These are phyloP conservation scores for Phytophthora citrophthora DNA, from an alignment of 352 stramenopile genomes.

Conservation along the genomic window DNA sequence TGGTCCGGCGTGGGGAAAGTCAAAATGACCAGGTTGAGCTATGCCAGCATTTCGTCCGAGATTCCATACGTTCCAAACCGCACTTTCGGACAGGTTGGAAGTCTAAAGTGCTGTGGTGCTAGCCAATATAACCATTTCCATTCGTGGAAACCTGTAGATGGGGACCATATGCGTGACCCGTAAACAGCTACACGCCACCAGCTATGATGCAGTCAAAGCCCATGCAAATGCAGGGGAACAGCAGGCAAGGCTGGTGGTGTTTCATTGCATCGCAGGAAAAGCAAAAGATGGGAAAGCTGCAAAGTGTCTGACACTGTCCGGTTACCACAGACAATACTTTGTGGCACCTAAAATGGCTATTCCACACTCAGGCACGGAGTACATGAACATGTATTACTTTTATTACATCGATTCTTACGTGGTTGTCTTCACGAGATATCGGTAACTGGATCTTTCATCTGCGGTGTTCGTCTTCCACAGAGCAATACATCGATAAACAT, in stretches of 20 bases:
- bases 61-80: conserved; percentile 8
- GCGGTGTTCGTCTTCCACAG: too few species aligned
- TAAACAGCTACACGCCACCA: conserved; percentile 14
- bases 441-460: too few species aligned
- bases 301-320: neutral
- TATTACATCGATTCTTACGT: too few species aligned
- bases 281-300: conserved; percentile 24
- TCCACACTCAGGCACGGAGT: too few species aligned
- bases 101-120: conserved; percentile 15
- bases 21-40: conserved; percentile 19
- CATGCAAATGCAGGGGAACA: conserved; percentile 23
- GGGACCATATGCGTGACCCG: conserved; percentile 5
- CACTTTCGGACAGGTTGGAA: conserved; percentile 27
- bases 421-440: too few species aligned
- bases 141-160: conserved; percentile 28
- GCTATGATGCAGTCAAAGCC: conserved; percentile 14
- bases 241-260: conserved; percentile 20
- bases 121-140: conserved; percentile 7
- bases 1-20: conserved; percentile 14
- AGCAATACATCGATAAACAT: too few species aligned
- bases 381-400: too few species aligned
- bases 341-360: too few species aligned
- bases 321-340: too few species aligned
- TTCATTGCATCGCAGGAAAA: conserved; percentile 29
- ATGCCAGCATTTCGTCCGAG: conserved; percentile 8